These are phyloP conservation scores for Colletotrichum navitas DNA, from an alignment of 2,329 filamentous ascomycete species.

Conservation along the genomic window DNA sequence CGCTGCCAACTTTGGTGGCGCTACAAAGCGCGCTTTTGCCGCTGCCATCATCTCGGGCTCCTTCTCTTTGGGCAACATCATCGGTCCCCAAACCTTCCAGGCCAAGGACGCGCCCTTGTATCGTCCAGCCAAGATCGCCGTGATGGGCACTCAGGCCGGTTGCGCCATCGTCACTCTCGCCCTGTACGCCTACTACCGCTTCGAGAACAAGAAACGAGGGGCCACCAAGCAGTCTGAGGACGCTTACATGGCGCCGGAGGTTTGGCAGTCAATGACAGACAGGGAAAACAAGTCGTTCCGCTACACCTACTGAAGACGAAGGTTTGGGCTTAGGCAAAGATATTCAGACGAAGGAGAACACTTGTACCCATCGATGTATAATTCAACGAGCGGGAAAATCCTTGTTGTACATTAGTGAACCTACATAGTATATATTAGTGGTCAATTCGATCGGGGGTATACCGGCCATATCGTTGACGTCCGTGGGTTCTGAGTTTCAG, in stretches of 20 bases:
- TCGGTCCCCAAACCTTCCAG: conserved; percentile 69
- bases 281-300: conserved; percentile 69
- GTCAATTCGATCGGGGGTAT: conserved; percentile 7
- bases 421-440: too few species aligned
- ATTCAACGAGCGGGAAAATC: background rate
- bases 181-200: conserved; percentile 64
- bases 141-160: conserved; percentile 64
- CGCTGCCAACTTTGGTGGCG: conserved; percentile 64
- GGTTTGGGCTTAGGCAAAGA: background rate
- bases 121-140: conserved; percentile 66
- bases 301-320: conserved; percentile 58
- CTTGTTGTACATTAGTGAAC: background rate
- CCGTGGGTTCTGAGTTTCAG: conserved; percentile 16
- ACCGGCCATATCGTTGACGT: conserved; percentile 4
- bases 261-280: conserved; percentile 66
- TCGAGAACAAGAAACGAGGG: conserved; percentile 58
- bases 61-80: conserved; percentile 68
- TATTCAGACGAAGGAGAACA: background rate
- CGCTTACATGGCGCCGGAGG: conserved; percentile 55
- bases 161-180: conserved; percentile 56
- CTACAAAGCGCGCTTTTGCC: conserved; percentile 65
- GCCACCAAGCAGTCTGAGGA: conserved; percentile 53
- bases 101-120: conserved; percentile 64
- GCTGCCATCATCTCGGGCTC: conserved; percentile 62
- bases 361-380: conserved; percentile 18